A percentile compares a stretch with the other conserved stretches of the same genome.
These are phyloP conservation scores for Trichophaea hybrida DNA, from an alignment of 2,329 filamentous ascomycete genomes.

Conservation along the genomic window DNA sequence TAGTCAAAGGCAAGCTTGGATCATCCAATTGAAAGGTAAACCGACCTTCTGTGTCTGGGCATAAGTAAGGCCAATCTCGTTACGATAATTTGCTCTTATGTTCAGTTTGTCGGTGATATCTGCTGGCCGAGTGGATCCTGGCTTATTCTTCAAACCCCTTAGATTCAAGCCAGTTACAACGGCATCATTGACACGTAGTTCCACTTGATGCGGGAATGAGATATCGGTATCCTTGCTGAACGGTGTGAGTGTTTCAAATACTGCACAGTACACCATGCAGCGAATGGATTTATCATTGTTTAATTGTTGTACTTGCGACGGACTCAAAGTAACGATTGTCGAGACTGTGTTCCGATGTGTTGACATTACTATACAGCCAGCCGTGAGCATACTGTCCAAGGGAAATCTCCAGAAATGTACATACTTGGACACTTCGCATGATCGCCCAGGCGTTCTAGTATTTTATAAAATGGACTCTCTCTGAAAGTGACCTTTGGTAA, in stretches of 20 bases:
- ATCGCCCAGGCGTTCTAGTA: conserved; percentile 49
- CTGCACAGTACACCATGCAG: conserved; percentile 72
- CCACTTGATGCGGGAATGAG: conserved; percentile 79
- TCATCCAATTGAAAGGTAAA: conserved; percentile 16
- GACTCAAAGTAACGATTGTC: conserved; percentile 45
- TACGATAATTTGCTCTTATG: conserved; percentile 52
- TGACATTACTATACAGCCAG: conserved; percentile 27
- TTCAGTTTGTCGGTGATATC: conserved; percentile 72
- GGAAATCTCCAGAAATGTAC: conserved; percentile 23
- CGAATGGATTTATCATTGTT: conserved; percentile 47
- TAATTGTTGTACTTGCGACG: conserved; percentile 42
- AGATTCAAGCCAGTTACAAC: conserved; percentile 65
- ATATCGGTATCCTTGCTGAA: conserved; percentile 46
- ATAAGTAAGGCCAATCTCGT: conserved; percentile 75
- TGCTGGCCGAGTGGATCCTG: conserved; percentile 81
- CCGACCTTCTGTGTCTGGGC: conserved; percentile 75
- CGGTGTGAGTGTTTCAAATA: conserved; percentile 47
- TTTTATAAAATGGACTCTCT: conserved; percentile 70
- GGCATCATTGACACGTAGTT: conserved; percentile 76
- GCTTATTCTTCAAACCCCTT: conserved; percentile 88
- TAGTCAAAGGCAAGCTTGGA: conserved; percentile 3
- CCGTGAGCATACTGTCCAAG: not conserved
- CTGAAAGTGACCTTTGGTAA: conserved; percentile 43
- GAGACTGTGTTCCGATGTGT: conserved; percentile 35
- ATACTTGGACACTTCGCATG: conserved; percentile 59